Conservation (phyloP, 73 alveolate species). For the Paramecium octaurelia region DNA sequence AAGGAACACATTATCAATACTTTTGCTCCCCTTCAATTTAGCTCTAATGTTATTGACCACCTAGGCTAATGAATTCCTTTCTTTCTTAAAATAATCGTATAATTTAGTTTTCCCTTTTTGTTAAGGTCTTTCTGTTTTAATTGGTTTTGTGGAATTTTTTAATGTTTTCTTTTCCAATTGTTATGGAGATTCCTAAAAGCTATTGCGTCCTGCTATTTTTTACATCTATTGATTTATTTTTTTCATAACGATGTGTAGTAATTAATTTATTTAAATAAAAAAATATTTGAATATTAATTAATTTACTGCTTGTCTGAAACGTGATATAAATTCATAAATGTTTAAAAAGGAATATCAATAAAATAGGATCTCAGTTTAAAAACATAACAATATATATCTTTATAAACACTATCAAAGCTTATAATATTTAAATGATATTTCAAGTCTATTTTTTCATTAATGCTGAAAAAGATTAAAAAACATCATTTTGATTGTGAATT, state of each 20-base stretch:
- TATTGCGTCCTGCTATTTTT: neutral
- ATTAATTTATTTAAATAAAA: neutral
- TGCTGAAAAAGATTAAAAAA: neutral
- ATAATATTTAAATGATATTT: neutral
- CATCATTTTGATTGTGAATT: neutral
- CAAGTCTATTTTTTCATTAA: neutral
- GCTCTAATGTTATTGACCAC: neutral
- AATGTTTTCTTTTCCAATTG: neutral
- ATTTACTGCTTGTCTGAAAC: neutral
- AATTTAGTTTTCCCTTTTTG: slow-evolving; percentile 6
- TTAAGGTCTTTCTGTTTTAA: slow-evolving; percentile 29
- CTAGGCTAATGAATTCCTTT: neutral
- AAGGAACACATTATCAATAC: neutral
- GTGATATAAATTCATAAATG: neutral
- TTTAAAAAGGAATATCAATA: neutral
- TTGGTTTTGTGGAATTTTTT: neutral
- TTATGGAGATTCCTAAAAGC: neutral
- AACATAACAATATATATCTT: neutral
- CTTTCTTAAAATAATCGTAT: slow-evolving; percentile 21
- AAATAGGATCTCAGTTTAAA: neutral
- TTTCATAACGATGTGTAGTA: slow-evolving; percentile 22
- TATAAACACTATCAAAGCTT: neutral
- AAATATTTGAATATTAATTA: neutral
- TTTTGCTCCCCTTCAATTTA: neutral
- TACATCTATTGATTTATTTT: neutral